These are phyloP conservation scores for Spiraea crenata DNA, from an alignment of 331 rosid genomes.

Conservation along the genomic window DNA sequence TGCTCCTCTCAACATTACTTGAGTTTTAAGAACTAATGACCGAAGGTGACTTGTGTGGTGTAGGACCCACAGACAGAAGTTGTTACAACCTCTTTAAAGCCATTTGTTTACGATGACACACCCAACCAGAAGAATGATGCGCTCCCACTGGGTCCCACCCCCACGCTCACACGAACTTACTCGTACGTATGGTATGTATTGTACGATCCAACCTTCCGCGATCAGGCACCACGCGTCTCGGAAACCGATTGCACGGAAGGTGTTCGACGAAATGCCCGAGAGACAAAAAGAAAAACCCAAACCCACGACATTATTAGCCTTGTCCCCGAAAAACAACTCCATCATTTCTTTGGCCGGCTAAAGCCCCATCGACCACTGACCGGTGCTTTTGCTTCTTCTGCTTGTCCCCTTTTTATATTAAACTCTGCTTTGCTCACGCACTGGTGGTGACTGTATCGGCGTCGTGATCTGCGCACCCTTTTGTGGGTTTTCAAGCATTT, in stretches of 20 bases:
- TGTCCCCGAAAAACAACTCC: conserved; percentile 18
- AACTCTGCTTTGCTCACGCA: conserved; percentile 5
- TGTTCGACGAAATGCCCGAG: conserved; percentile 36
- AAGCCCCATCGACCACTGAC: conserved; percentile 28
- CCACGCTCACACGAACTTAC: not conserved
- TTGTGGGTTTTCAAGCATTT: conserved; percentile 30
- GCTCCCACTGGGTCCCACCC: not conserved
- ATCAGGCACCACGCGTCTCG: conserved; percentile 13
- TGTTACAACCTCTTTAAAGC: too few relatives aligned
- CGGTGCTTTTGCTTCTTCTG: conserved; percentile 2
- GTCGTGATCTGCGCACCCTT: conserved; percentile 50
- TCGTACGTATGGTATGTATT: not conserved
- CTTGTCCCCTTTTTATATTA: not conserved
- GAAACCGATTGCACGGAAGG: conserved; percentile 29
- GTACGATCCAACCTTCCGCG: not conserved
- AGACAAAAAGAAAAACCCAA: too few relatives aligned
- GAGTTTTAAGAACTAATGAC: too few relatives aligned
- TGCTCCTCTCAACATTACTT: too few relatives aligned
- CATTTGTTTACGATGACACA: not conserved
- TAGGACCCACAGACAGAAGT: too few relatives aligned
- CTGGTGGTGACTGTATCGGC: conserved; percentile 17
- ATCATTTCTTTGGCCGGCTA: conserved; percentile 40
- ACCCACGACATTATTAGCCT: conserved; percentile 33
- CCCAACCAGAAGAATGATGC: not conserved
- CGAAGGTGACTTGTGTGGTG: too few relatives aligned